Base-by-base conservation (phyloP, 2,329 filamentous ascomycete species). In the Colletotrichum chlorophyti region DNA sequence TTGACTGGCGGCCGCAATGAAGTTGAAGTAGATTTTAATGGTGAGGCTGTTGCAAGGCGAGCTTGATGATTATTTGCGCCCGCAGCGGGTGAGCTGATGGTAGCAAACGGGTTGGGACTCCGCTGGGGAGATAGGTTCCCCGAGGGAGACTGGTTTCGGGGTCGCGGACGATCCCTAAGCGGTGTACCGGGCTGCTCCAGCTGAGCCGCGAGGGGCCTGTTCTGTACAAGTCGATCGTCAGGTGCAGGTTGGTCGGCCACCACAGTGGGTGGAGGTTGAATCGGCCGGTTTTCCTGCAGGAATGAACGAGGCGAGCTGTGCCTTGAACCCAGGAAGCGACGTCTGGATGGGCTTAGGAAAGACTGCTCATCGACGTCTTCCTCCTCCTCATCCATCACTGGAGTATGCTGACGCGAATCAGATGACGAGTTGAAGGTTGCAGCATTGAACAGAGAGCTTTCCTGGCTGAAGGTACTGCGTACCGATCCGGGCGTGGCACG, bases 401-500 rank as follows among this genome's bases (percentile, higher is more conserved):
- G 41, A 35, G 3, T 26, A 32, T 5, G n/a, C 11, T 5, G 32
- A n/a, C n/a, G n/a, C n/a, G n/a, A n/a, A n/a, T n/a, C n/a, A n/a
- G n/a, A n/a, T n/a, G n/a, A n/a, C 7, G 52, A 63, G 3, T 19
- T 35, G 15, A 63, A 41, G 6, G 23, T 29, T 9, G 60, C 60
- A 10, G 31, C 50, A 14, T 47, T 41, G 11, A 49, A 63, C 6
- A 63, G 27, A 11, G 51, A 58, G 38, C 61, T 63, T 34, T 63
- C 61, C 17, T 60, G 40, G 10, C 54, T 50, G 27, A 63, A 63
- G 10, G 53, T 63, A n/a, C n/a, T n/a, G 8, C 61, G 59, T 3
- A 32, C 8, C 10, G 61, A 58, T 4, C 63, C 61, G 5, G 46
- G 48, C 4, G 42, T 53, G 2, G 29, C 19, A 29, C n/a, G 19